Base-by-base conservation (phyloP, 352 stramenopile genomes). In the Pythium aristosporum region DNA sequence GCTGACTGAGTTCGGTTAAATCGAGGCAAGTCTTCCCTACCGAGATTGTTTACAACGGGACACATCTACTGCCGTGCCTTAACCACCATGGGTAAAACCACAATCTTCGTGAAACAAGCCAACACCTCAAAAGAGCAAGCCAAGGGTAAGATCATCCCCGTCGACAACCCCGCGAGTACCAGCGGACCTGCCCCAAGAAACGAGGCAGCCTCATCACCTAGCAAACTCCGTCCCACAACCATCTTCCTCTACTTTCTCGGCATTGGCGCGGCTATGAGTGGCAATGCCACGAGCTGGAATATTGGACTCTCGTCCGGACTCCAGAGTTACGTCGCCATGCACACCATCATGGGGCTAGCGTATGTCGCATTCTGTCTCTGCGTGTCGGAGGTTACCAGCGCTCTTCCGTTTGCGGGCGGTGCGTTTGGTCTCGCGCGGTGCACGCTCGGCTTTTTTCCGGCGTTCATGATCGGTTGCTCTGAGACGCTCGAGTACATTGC, bases 381-480 rank as follows among this genome's bases (percentile, higher is more conserved):
- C 21, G 44, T 67, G 13, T 23, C 70, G n/a, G 70, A 76, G 42
- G 56, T 73, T 32, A 71, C 61, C 0, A 57, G 61, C 52, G 63
- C 63, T 13, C 57, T 76, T n/a, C 65, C 69, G 30, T 76, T 76
- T 39, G 65, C 65, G 0, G 69, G 69, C 11, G 65, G 69, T 16
- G 41, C 69, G 18, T 76, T 65, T 12, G 61, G 67, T 15, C 37
- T 70, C 1, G 56, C 62, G 15, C 50, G 67, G 16, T 73, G 67
- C 36, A 73, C 62, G 34, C 50, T 73, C 7, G 67, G 67, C 11
- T 73, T 73, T 30, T 66, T 59, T 37, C 60, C 62, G 12, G 67
- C 60, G 36, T 73, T 67, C 36, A 23, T 73, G 20, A 61, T 70
- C 42, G 67, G 67, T 28, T 67, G 61, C 12, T 41, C 28, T 2